These are phyloP conservation scores for Amanita inopinata DNA, from an alignment of 768 basidiomycete species.

Conservation along the genomic window DNA sequence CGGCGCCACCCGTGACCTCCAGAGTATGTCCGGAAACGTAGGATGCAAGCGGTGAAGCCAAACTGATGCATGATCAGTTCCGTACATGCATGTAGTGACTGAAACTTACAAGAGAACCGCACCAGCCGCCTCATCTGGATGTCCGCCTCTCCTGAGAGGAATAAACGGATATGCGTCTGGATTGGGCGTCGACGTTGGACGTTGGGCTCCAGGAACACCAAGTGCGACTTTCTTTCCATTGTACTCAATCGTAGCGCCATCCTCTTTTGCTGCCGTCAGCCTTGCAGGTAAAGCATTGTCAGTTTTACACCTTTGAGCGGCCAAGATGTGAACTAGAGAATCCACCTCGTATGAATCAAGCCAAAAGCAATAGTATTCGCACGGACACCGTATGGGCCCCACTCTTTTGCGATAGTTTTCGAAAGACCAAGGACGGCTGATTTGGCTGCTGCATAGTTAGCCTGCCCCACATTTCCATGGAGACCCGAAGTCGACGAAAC, in stretches of 20 bases:
- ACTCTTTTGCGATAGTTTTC: slow-evolving; percentile 83
- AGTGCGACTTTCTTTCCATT: slow-evolving; percentile 78
- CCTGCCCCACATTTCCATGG: slow-evolving; percentile 83
- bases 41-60: slow-evolving; percentile 68
- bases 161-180: slow-evolving; percentile 31
- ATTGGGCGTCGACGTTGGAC: slow-evolving; percentile 21
- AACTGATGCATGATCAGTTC: slow-evolving; percentile 28
- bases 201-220: slow-evolving; percentile 57
- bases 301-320: not conserved
- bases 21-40: slow-evolving; percentile 80
- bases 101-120: slow-evolving; percentile 64
- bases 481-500: slow-evolving; percentile 77
- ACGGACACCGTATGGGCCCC: slow-evolving; percentile 76
- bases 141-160: slow-evolving; percentile 61
- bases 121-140: slow-evolving; percentile 68
- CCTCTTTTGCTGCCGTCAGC: slow-evolving; percentile 73
- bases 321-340: slow-evolving; percentile 1
- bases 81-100: not conserved
- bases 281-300: slow-evolving; percentile 22
- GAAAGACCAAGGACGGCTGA: slow-evolving; percentile 71
- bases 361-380: slow-evolving; percentile 79
- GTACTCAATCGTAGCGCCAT: slow-evolving; percentile 65
- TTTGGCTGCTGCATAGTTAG: slow-evolving; percentile 75
- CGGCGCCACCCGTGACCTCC: slow-evolving; percentile 75
- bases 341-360: slow-evolving; percentile 64